Evolutionary conservation across 1,284 basidiomycete genomes (phyloP).

Genomic region (Exobasidium cylindrosporum): DNA sequence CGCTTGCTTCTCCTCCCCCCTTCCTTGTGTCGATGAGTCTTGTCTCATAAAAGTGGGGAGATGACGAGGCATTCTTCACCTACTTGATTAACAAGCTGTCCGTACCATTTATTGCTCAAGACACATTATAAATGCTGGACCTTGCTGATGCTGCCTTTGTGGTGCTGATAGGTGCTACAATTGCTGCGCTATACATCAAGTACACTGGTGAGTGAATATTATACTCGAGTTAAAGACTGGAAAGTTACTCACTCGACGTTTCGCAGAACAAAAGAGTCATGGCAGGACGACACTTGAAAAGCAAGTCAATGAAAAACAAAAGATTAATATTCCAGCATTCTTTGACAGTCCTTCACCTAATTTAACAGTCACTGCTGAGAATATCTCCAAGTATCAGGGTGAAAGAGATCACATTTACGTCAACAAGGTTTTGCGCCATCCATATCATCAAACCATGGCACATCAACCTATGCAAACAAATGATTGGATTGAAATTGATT

Average conservation of each 20-base stretch:
- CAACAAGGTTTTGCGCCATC: constrained; percentile 31
- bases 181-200: not conserved
- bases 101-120: too few relatives aligned
- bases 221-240: too few relatives aligned
- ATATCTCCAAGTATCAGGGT: not conserved
- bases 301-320: not conserved
- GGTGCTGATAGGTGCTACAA: not conserved
- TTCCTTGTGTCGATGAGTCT: too few relatives aligned
- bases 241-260: too few relatives aligned
- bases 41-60: too few relatives aligned
- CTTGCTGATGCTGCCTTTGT: not conserved
- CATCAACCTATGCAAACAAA: constrained; percentile 59
- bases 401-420: constrained; percentile 32
- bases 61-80: too few relatives aligned
- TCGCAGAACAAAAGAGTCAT: too few relatives aligned
- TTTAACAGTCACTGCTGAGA: constrained; percentile 5
- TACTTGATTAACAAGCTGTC: too few relatives aligned
- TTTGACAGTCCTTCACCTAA: not conserved
- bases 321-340: not conserved
- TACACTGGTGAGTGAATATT: not conserved
- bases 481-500: constrained; percentile 60
- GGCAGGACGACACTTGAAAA: too few relatives aligned
- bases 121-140: too few relatives aligned
- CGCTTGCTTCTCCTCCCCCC: too few relatives aligned
- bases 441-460: constrained; percentile 41